These are phyloP conservation scores for Chernovozyma sophiae-reginae DNA, from an alignment of 1,139 yeast genomes.

Conservation along the genomic window DNA sequence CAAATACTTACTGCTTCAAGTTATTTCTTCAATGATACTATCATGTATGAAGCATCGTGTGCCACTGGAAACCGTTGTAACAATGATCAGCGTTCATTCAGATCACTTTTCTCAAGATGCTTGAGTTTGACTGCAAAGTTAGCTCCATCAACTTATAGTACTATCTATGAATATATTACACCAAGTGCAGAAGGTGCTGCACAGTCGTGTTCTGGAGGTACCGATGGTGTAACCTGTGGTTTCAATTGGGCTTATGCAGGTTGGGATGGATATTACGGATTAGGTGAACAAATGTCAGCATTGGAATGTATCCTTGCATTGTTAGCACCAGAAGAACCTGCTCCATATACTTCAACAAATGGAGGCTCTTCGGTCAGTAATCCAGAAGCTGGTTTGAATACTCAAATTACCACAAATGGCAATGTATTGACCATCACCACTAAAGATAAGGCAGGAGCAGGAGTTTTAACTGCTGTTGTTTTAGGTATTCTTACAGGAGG, in stretches of 20 bases:
- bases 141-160: slow-evolving; percentile 46
- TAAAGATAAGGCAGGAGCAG: slow-evolving; percentile 48
- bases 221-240: slow-evolving; percentile 77
- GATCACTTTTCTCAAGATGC: slow-evolving; percentile 66
- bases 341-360: slow-evolving; percentile 34
- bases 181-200: slow-evolving; percentile 66
- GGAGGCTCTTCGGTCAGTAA: slow-evolving; percentile 46
- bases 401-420: slow-evolving; percentile 22
- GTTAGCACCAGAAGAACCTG: slow-evolving; percentile 19
- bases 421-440: slow-evolving; percentile 28
- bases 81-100: slow-evolving; percentile 74
- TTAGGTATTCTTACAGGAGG: slow-evolving; percentile 36
- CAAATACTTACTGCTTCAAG: slow-evolving; percentile 48
- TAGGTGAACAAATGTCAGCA: slow-evolving; percentile 79
- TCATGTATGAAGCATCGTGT: slow-evolving; percentile 70
- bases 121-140: slow-evolving; percentile 57
- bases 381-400: slow-evolving; percentile 43
- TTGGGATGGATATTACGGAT: slow-evolving; percentile 67
- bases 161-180: slow-evolving; percentile 41
- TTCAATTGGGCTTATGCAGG: slow-evolving; percentile 52
- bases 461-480: slow-evolving; percentile 42
- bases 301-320: slow-evolving; percentile 56
- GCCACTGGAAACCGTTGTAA: slow-evolving; percentile 49
- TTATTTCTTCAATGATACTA: slow-evolving; percentile 40
- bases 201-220: slow-evolving; percentile 66